A percentile compares a stretch with the other conserved stretches of the same genome.
These are phyloP conservation scores for Noccaea caerulescens DNA, from an alignment of 345 rosid species.

Conservation along the genomic window DNA sequence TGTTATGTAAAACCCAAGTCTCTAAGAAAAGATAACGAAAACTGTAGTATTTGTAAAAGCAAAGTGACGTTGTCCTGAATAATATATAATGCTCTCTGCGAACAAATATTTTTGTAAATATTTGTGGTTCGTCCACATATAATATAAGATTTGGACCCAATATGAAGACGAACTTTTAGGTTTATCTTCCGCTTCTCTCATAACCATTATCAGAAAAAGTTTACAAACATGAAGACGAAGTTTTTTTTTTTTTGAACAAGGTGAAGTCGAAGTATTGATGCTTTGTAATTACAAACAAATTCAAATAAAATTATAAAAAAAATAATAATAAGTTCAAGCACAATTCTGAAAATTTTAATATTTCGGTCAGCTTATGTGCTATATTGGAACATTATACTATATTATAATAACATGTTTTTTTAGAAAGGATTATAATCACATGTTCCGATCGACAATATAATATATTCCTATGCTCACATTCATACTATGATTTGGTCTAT, in stretches of 20 bases:
- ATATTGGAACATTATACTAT: background rate
- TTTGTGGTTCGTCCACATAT: constrained; percentile 12
- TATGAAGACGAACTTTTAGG: constrained; percentile 2
- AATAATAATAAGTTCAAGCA: too few relatives aligned
- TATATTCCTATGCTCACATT: constrained; percentile 14
- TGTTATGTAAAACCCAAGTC: background rate
- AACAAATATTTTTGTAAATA: background rate
- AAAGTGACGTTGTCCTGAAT: background rate
- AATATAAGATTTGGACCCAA: background rate
- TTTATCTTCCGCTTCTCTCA: background rate
- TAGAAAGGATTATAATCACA: background rate
- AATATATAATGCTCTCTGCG: background rate
- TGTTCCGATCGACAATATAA: background rate
- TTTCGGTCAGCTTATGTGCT: background rate
- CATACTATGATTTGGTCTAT: background rate
- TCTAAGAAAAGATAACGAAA: too few relatives aligned
- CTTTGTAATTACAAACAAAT: background rate
- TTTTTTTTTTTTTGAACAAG: too few relatives aligned
- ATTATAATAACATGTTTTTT: constrained; percentile 1
- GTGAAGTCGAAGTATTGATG: background rate
- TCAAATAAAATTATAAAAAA: background rate
- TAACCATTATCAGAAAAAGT: too few relatives aligned
- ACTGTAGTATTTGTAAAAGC: background rate
- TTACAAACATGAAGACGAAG: too few relatives aligned
- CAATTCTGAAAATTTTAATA: background rate